Percentiles rank a stretch among this genome's conserved stretches.
These are phyloP conservation scores for Retiboletus fuscus DNA, from an alignment of 1,284 basidiomycete genomes.

Conservation along the genomic window DNA sequence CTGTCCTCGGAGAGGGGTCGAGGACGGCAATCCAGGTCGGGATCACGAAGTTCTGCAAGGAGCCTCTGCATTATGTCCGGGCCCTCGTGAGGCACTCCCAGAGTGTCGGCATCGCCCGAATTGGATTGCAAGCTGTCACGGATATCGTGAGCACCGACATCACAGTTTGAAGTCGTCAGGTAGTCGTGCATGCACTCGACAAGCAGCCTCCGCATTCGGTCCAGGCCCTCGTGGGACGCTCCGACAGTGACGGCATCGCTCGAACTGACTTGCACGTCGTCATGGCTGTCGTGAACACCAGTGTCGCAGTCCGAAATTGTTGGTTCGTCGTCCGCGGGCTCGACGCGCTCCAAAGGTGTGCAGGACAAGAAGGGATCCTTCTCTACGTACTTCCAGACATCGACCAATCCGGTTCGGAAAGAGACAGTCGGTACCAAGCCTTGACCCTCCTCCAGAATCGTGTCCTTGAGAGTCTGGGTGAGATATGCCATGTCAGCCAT, in stretches of 20 bases:
- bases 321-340: not conserved
- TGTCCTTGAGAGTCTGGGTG: slow-evolving; percentile 14
- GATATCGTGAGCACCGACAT: not conserved
- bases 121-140: not conserved
- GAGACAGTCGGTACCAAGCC: slow-evolving; percentile 5
- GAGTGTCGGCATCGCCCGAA: not conserved
- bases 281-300: not conserved
- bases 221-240: not conserved
- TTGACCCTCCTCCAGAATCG: not conserved
- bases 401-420: not conserved
- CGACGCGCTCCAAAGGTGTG: not conserved
- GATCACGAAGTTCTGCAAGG: slow-evolving; percentile 37
- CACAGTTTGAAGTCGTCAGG: not conserved
- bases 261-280: not conserved
- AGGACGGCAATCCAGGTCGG: slow-evolving; percentile 23
- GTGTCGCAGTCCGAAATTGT: not conserved
- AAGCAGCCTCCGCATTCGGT: no score
- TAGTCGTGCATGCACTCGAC: not conserved
- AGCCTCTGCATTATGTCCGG: slow-evolving; percentile 32
- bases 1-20: slow-evolving; percentile 26
- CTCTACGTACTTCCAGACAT: slow-evolving; percentile 15
- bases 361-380: not conserved
- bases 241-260: not conserved
- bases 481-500: slow-evolving; percentile 28
- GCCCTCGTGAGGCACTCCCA: not conserved